A percentile compares a stretch with the other conserved stretches of the same genome.
These are phyloP conservation scores for Salix koriyanagi DNA, from an alignment of 345 rosid genomes.

Conservation along the genomic window DNA sequence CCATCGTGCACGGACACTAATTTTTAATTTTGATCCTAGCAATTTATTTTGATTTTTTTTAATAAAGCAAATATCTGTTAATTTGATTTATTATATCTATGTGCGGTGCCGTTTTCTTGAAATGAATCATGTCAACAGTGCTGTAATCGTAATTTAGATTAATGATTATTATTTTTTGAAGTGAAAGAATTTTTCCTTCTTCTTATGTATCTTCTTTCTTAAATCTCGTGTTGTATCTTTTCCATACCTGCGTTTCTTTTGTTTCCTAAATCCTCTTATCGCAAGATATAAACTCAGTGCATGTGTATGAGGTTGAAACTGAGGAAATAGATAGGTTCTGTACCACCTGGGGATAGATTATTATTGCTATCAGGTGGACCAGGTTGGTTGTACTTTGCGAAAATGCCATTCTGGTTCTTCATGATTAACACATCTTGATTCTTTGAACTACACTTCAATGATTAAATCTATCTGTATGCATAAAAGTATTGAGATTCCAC, in stretches of 20 bases:
- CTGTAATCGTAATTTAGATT: too few species aligned
- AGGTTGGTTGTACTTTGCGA: conserved; percentile 22
- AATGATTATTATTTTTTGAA: too few species aligned
- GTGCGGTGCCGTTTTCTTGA: too few species aligned
- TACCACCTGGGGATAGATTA: conserved; percentile 20
- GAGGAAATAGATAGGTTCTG: conserved; percentile 3
- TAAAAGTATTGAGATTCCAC: conserved; percentile 12
- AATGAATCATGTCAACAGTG: too few species aligned
- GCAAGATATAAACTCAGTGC: background rate
- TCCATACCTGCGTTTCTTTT: background rate
- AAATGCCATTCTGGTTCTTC: conserved; percentile 27
- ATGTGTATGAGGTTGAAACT: background rate
- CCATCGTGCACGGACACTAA: background rate
- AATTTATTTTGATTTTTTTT: too few species aligned
- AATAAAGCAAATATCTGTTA: too few species aligned
- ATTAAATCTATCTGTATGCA: conserved; percentile 14
- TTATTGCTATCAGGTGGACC: conserved; percentile 37
- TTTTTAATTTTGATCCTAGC: too few species aligned
- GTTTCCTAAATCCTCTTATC: too few species aligned
- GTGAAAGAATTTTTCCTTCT: background rate
- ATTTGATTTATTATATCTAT: too few species aligned
- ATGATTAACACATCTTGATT: conserved; percentile 29
- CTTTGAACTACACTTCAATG: conserved; percentile 35
- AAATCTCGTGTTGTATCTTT: too few species aligned
- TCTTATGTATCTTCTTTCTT: background rate